Conservation (phyloP, 2,329 filamentous ascomycete genomes). For the Didymella pomorum region DNA sequence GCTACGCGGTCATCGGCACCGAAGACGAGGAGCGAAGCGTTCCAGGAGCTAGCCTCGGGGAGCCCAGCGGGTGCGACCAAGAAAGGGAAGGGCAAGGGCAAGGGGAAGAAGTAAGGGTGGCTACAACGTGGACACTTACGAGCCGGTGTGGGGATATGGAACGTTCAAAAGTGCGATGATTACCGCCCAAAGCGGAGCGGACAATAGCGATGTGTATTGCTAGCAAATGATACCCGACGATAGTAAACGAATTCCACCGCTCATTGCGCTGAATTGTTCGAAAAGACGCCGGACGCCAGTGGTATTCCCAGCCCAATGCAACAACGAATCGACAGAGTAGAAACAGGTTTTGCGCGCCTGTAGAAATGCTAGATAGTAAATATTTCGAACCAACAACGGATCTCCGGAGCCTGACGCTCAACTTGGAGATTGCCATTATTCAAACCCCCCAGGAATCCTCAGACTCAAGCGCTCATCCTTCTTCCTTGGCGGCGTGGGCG, state of each 20-base stretch:
- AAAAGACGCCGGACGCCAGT: slow-evolving; percentile 1
- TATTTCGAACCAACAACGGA: no score
- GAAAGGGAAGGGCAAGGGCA: slow-evolving; percentile 24
- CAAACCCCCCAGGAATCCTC: slow-evolving; percentile 46
- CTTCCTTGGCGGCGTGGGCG: slow-evolving; percentile 31
- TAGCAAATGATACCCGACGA: not conserved
- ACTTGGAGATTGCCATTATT: slow-evolving; percentile 19
- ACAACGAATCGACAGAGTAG: not conserved
- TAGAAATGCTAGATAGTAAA: slow-evolving; percentile 6
- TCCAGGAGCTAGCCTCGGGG: not conserved
- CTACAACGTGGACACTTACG: no score
- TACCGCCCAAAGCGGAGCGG: no score
- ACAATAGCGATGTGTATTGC: no score
- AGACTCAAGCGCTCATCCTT: slow-evolving; percentile 48
- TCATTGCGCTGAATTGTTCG: no score
- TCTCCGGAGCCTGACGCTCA: no score
- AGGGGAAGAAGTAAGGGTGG: not conserved
- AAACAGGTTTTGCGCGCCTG: slow-evolving; percentile 6
- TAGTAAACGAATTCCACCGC: no score
- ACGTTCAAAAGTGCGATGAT: not conserved
- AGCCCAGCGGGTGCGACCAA: not conserved
- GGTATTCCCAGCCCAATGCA: slow-evolving; percentile 18
- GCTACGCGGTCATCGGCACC: slow-evolving; percentile 18
- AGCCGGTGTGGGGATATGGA: no score
- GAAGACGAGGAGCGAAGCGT: not conserved